These are phyloP conservation scores for Kuraishia floccosa DNA, from an alignment of 805 yeast species.

Conservation along the genomic window DNA sequence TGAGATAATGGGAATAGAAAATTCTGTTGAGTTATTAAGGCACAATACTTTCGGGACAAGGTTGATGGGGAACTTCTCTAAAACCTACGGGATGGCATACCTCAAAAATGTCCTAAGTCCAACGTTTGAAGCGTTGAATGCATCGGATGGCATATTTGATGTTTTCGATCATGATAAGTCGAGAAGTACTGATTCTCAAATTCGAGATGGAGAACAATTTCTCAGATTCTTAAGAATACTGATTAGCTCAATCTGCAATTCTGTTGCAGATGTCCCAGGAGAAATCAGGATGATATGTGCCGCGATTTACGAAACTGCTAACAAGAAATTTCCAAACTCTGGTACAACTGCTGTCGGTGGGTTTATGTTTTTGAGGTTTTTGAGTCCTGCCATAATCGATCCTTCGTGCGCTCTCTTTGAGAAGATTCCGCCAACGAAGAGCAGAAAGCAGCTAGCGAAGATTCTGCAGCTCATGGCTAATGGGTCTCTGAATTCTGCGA, in stretches of 20 bases:
- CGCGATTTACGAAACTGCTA: slow-evolving; percentile 46
- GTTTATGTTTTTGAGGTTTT: slow-evolving; percentile 66
- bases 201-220: slow-evolving; percentile 37
- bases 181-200: slow-evolving; percentile 22
- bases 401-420: too few species aligned
- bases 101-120: slow-evolving; percentile 42
- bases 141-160: slow-evolving; percentile 43
- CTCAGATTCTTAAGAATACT: slow-evolving; percentile 43
- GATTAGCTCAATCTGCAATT: slow-evolving; percentile 46
- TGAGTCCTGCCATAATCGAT: slow-evolving; percentile 84
- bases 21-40: slow-evolving; percentile 65
- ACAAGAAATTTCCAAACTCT: slow-evolving; percentile 54
- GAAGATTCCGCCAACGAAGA: not conserved
- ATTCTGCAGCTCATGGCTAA: slow-evolving; percentile 82
- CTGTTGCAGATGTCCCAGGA: slow-evolving; percentile 50
- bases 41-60: slow-evolving; percentile 78
- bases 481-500: slow-evolving; percentile 55
- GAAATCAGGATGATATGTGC: slow-evolving; percentile 66
- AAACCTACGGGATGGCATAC: slow-evolving; percentile 53
- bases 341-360: slow-evolving; percentile 73
- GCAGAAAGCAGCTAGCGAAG: slow-evolving; percentile 71
- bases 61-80: slow-evolving; percentile 59
- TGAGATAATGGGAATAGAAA: slow-evolving; percentile 49
- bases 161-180: slow-evolving; percentile 28
- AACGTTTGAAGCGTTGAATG: slow-evolving; percentile 40